phyloP scores from a whole-genome alignment of 768 basidiomycete genomes.

The Cyclocybe aegerita region DNA sequence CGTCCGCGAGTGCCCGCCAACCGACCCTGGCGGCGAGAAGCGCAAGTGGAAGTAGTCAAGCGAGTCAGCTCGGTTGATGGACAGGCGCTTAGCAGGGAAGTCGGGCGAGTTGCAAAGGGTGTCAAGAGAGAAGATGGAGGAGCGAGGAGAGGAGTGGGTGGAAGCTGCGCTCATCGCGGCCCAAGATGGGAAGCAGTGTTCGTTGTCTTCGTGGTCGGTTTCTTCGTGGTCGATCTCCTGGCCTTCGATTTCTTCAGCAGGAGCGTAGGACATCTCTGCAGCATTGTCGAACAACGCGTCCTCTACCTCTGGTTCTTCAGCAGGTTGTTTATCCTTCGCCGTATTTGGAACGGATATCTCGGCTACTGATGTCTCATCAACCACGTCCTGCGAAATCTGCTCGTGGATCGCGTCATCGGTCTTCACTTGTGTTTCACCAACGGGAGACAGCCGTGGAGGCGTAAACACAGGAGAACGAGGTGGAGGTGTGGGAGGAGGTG shows the following conservation, averaged over 20 bases:
- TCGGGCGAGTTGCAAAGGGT: constrained; percentile 21
- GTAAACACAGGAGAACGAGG: too few species aligned
- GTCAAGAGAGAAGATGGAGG: constrained; percentile 24
- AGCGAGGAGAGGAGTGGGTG: constrained; percentile 17
- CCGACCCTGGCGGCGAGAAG: constrained; percentile 11
- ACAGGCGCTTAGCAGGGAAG: constrained; percentile 20
- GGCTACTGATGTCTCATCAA: too few species aligned
- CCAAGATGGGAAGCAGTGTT: constrained; percentile 8
- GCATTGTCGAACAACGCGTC: constrained; percentile 18
- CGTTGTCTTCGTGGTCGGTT: constrained; percentile 6
- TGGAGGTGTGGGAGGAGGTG: too few species aligned
- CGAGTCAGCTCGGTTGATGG: constrained; percentile 28
- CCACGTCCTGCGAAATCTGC: too few species aligned
- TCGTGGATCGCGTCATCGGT: too few species aligned
- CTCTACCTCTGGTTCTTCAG: background rate
- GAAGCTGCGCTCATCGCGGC: constrained; percentile 7
- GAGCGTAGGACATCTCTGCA: constrained; percentile 14
- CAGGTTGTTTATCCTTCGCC: background rate
- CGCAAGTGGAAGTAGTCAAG: constrained; percentile 2
- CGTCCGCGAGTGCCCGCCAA: constrained; percentile 19
- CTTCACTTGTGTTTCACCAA: too few species aligned
- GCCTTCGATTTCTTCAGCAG: constrained; percentile 4
- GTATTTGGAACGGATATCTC: too few species aligned
- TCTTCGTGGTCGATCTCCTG: constrained; percentile 6
- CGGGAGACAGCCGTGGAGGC: too few species aligned